Percentiles rank a stretch among this genome's conserved stretches.
These are phyloP conservation scores for Oryza meyeriana DNA, from an alignment of 176 grass and related monocot species.

Conservation along the genomic window DNA sequence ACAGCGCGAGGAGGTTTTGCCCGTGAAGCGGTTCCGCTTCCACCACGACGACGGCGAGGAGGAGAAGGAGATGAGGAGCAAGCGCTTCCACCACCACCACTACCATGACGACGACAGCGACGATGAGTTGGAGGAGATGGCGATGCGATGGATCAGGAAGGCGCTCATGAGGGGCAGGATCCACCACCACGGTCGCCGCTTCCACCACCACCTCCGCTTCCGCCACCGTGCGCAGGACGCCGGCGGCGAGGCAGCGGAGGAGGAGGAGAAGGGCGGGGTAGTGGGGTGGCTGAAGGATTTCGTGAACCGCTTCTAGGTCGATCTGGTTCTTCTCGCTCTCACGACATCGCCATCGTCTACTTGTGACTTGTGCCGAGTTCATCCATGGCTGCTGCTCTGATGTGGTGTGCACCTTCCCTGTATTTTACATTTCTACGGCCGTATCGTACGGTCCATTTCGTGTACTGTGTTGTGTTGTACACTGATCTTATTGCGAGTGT, in stretches of 20 bases:
- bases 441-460: too few species aligned
- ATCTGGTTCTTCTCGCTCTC: not conserved
- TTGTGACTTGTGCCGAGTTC: not conserved
- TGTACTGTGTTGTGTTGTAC: too few species aligned
- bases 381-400: too few species aligned
- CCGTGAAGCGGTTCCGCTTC: not conserved
- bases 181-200: not conserved
- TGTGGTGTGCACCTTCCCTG: too few species aligned
- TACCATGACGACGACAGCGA: not conserved
- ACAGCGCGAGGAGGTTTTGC: not conserved
- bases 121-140: constrained; percentile 21
- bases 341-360: not conserved
- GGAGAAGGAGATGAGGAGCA: not conserved
- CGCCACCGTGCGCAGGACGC: not conserved
- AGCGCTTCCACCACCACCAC: constrained; percentile 1
- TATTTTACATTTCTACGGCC: too few species aligned
- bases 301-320: constrained; percentile 26
- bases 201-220: not conserved
- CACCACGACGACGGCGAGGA: not conserved
- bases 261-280: not conserved
- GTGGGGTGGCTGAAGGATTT: constrained; percentile 23
- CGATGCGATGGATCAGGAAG: constrained; percentile 22
- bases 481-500: too few species aligned
- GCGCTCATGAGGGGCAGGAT: constrained; percentile 10
- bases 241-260: too few species aligned